phyloP scores from a whole-genome alignment of 2,329 filamentous ascomycete species.

The Calonectria pseudoreteaudii region DNA sequence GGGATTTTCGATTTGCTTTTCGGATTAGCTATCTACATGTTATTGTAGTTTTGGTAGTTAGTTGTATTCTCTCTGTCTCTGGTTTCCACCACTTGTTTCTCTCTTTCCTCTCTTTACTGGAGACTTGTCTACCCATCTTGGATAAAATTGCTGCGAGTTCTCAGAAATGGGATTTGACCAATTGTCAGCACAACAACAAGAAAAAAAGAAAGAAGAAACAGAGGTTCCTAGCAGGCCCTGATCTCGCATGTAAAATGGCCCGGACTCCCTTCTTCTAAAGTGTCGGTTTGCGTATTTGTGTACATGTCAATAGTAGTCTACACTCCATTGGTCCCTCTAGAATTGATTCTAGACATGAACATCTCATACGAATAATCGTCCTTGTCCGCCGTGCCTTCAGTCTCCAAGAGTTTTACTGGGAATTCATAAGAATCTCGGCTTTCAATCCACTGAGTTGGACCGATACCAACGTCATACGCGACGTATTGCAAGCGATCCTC shows the following conservation, averaged over 20 bases:
- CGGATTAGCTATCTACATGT: background rate
- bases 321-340: background rate
- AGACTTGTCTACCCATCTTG: too few species aligned
- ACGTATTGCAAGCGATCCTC: background rate
- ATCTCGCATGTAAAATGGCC: too few species aligned
- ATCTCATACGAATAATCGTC: background rate
- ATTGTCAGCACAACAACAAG: too few species aligned
- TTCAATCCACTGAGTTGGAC: background rate
- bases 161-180: too few species aligned
- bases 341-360: background rate
- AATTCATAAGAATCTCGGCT: fast-evolving
- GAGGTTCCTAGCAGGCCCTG: too few species aligned
- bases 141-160: too few species aligned
- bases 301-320: background rate
- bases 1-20: background rate
- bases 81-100: too few species aligned
- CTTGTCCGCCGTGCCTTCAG: background rate
- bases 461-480: background rate
- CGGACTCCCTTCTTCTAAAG: too few species aligned
- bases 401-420: background rate
- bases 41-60: background rate
- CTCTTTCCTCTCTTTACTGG: too few species aligned
- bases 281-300: too few species aligned
- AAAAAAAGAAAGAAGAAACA: too few species aligned
- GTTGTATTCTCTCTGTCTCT: background rate